A percentile compares a stretch with the other conserved stretches of the same genome.
phyloP scores from a whole-genome alignment of 2,329 filamentous ascomycete species.

The Trichothecium roseum region DNA sequence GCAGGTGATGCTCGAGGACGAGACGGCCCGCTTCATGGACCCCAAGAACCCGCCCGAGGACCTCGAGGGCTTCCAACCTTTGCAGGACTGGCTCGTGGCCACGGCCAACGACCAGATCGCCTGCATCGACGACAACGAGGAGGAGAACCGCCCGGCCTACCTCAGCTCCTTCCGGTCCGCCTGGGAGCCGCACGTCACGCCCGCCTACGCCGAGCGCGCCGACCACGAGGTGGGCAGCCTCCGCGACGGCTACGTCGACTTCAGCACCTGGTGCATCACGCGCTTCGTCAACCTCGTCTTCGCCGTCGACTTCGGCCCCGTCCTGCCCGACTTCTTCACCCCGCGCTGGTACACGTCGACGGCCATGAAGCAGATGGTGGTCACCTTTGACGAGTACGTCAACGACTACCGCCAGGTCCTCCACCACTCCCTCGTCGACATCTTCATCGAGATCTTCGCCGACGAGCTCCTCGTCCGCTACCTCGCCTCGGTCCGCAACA shows the following conservation, averaged over 20 bases:
- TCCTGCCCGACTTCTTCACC: slow-evolving; percentile 86
- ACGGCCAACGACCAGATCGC: slow-evolving; percentile 98
- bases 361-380: slow-evolving; percentile 86
- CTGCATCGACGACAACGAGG: slow-evolving; percentile 87
- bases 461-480: slow-evolving; percentile 86
- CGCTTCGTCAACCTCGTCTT: slow-evolving; percentile 85
- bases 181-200: slow-evolving; percentile 69
- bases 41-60: slow-evolving; percentile 24
- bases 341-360: slow-evolving; percentile 77
- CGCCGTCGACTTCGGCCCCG: slow-evolving; percentile 73
- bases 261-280: slow-evolving; percentile 84
- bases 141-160: slow-evolving; percentile 66
- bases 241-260: slow-evolving; percentile 87
- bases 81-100: slow-evolving; percentile 94
- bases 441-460: slow-evolving; percentile 86
- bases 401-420: slow-evolving; percentile 75
- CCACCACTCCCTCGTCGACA: slow-evolving; percentile 78
- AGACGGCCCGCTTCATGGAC: slow-evolving; percentile 62
- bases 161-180: slow-evolving; percentile 78
- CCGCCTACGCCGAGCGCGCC: slow-evolving; percentile 67
- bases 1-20: slow-evolving; percentile 81
- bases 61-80: slow-evolving; percentile 59
- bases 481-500: slow-evolving; percentile 76
- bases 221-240: slow-evolving; percentile 63
- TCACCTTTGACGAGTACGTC: slow-evolving; percentile 92